phyloP scores from a whole-genome alignment of 108 stramenopile species.

The Craspedostauros australis region DNA sequence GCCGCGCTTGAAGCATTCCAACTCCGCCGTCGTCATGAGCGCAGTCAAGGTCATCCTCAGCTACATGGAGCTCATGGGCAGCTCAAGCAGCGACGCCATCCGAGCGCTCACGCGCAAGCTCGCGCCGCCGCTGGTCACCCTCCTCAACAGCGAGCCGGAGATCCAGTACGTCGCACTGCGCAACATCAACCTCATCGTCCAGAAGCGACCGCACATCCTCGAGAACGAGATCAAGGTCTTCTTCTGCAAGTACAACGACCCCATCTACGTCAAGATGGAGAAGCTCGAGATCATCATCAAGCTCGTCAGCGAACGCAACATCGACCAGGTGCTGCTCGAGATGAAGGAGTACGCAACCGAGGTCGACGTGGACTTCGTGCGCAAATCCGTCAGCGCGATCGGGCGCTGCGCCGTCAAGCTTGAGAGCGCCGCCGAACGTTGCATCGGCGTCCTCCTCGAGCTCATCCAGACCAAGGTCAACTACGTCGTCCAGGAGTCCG shows the following conservation, averaged over 20 bases:
- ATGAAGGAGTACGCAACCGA: constrained; percentile 98
- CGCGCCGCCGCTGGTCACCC: constrained; percentile 97
- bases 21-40: constrained; percentile 98
- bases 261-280: constrained; percentile 99
- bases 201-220: constrained; percentile 91
- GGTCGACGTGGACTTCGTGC: constrained; percentile 99
- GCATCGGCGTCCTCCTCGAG: constrained; percentile 97
- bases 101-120: constrained; percentile 88
- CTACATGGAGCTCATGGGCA: constrained; percentile 92
- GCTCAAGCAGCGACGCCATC: constrained; percentile 68
- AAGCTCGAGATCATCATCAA: constrained; percentile 99
- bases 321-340: constrained; percentile 97
- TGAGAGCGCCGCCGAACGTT: constrained; percentile 96
- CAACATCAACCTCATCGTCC: constrained; percentile 99
- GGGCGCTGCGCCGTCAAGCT: constrained; percentile 98
- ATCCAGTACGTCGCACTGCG: constrained; percentile 98
- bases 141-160: constrained; percentile 96
- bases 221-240: constrained; percentile 99
- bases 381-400: constrained; percentile 96
- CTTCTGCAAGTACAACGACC: constrained; percentile 99
- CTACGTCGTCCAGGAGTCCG: constrained; percentile 98
- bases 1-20: constrained; percentile 97
- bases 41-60: constrained; percentile 97
- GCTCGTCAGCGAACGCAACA: constrained; percentile 91
- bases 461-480: constrained; percentile 99